Percentiles rank a stretch among this genome's conserved stretches.
Conservation (phyloP, 495 filamentous ascomycete species). For the Xylaria castorea region DNA sequence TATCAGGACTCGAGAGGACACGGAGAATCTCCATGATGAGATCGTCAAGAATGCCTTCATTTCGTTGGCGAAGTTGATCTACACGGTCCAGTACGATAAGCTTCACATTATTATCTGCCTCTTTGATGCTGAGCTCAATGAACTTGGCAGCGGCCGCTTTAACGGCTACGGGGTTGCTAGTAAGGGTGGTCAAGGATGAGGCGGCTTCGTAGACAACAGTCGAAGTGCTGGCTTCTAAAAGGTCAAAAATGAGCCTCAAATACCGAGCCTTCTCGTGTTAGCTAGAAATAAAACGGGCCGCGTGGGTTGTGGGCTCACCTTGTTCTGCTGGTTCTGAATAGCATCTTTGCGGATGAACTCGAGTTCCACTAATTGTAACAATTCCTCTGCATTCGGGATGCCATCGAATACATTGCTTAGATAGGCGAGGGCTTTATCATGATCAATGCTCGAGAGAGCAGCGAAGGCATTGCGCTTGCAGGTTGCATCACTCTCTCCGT, state of each 20-base stretch:
- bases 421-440: slow-evolving; percentile 90
- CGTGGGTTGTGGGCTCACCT: slow-evolving; percentile 57
- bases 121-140: slow-evolving; percentile 94
- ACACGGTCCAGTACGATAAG: slow-evolving; percentile 96
- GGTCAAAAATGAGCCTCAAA: slow-evolving; percentile 92
- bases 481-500: slow-evolving; percentile 89
- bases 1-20: slow-evolving; percentile 93
- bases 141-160: slow-evolving; percentile 96
- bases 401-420: slow-evolving; percentile 90
- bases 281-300: slow-evolving; percentile 34
- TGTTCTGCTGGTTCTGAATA: slow-evolving; percentile 91
- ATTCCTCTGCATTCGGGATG: slow-evolving; percentile 91
- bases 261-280: slow-evolving; percentile 73
- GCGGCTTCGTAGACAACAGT: slow-evolving; percentile 99
- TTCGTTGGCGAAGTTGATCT: slow-evolving; percentile 86
- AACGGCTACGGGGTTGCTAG: slow-evolving; percentile 95
- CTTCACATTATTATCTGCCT: slow-evolving; percentile 99
- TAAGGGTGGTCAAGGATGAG: slow-evolving; percentile 93
- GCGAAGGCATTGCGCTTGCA: slow-evolving; percentile 99
- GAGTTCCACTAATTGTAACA: slow-evolving; percentile 90
- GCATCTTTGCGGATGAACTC: slow-evolving; percentile 99
- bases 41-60: slow-evolving; percentile 93
- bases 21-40: slow-evolving; percentile 98
- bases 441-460: slow-evolving; percentile 87
- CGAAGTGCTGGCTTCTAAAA: slow-evolving; percentile 89